These are phyloP conservation scores for Leccinum variabile DNA, from an alignment of 1,284 basidiomycete species.

Conservation along the genomic window DNA sequence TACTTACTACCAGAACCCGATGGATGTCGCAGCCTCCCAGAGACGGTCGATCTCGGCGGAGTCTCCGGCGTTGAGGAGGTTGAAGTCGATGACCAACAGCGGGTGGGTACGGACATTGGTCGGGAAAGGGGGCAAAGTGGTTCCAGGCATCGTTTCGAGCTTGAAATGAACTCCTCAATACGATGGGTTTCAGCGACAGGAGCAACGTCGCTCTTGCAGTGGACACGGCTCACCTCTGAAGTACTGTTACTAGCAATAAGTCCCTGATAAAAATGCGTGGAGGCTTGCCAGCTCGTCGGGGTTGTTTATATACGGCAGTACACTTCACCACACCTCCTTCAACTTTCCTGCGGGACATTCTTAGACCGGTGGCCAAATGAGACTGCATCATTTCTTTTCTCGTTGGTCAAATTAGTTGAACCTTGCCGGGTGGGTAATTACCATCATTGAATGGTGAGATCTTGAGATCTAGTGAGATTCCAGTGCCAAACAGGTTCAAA, in stretches of 20 bases:
- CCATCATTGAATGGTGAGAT: background rate
- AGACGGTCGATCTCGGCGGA: slow-evolving; percentile 34
- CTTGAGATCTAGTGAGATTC: background rate
- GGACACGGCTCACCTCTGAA: too few species aligned
- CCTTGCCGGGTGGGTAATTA: background rate
- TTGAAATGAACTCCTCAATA: background rate
- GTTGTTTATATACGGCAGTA: background rate
- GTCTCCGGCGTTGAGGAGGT: slow-evolving; percentile 40
- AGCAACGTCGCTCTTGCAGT: background rate
- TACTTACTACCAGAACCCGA: background rate
- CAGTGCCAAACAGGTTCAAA: too few species aligned
- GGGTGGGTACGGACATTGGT: slow-evolving; percentile 30
- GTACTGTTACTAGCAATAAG: background rate
- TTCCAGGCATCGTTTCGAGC: slow-evolving; percentile 22
- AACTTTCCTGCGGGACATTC: background rate
- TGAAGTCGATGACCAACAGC: slow-evolving; percentile 50
- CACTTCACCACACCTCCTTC: background rate
- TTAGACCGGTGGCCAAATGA: background rate
- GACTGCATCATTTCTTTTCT: background rate
- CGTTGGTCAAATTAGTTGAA: background rate
- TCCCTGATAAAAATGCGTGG: background rate
- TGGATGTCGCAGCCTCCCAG: background rate
- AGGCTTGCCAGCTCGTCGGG: background rate
- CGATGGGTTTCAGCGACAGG: background rate
- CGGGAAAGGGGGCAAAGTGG: slow-evolving; percentile 45